Evolutionary conservation across 495 filamentous ascomycete species (phyloP), one percentile per base, ranked within the genome.

Genomic region (Niebla homalea): DNA sequence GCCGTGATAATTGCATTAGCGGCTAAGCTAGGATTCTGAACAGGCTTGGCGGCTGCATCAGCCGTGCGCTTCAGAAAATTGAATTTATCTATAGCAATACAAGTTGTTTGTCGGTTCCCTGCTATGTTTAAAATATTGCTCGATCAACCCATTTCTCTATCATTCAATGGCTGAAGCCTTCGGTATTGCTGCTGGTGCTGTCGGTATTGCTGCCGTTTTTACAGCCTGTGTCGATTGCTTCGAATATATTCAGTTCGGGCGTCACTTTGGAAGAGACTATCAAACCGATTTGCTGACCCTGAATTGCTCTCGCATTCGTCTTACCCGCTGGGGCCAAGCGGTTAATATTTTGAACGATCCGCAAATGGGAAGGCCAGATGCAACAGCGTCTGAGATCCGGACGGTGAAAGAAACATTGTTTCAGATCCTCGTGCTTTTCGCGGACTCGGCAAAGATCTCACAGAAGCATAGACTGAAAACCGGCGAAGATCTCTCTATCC

Each of bases 291-390:
- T 55, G 21, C 50, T 55, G 11, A 47, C 26, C 21, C 42, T 55
- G 2, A 39, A 54, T 40, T 21, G 26, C 32, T 20, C 50, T 5
- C 20, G 40, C n/a, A 16, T 55, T 23, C 53, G 37, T 22, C 25
- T 54, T 16, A 36, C 51, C 8, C 42, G 53, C 22, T 67, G 64
- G 60, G 64, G 63, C 32, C 47, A 64, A 36, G 45, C 51, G 18
- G 57, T 64, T 32, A 43, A 54, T n/a, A 46, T 60, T 51, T 48
- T 42, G 43, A 39, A 48, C 14, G 50, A 60, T 49, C 47, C 36
- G 8, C 26, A 49, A 42, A 7, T 36, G 2, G 41, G 50, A 18
- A 53, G 36, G 12, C 47, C 23, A 18, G 16, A 48, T 29, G 41
- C 45, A 5, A 58, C 37, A 26, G 20, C 42, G 10, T 18, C 42